These are phyloP conservation scores for Penicillium aurantiogriseum DNA, from an alignment of 2,329 filamentous ascomycete genomes.

Conservation along the genomic window DNA sequence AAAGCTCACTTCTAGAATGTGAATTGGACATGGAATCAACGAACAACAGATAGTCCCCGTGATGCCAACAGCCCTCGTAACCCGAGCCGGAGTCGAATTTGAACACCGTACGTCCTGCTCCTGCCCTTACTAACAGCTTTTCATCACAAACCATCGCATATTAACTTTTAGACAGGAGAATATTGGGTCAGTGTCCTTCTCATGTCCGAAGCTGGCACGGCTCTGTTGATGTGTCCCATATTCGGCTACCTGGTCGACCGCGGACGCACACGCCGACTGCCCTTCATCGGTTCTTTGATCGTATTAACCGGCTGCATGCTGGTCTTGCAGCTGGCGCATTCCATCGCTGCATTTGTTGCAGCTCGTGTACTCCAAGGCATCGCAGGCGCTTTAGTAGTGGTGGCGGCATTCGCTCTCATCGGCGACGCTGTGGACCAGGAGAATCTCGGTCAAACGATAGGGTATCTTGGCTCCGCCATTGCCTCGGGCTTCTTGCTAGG, in stretches of 20 bases:
- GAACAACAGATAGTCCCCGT: conserved; percentile 31
- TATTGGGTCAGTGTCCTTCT: conserved; percentile 33
- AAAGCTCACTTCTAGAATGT: not conserved
- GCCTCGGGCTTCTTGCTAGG: conserved; percentile 57
- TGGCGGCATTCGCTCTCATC: conserved; percentile 57
- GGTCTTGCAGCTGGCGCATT: conserved; percentile 53
- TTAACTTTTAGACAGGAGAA: conserved; percentile 19
- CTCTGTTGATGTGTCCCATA: conserved; percentile 29
- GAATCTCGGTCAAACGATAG: conserved; percentile 61
- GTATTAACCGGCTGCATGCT: conserved; percentile 55
- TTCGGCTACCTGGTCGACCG: conserved; percentile 32
- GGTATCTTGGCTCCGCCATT: conserved; percentile 57
- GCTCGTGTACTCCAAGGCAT: conserved; percentile 59
- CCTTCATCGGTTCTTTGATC: conserved; percentile 57
- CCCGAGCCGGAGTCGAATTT: conserved; percentile 25
- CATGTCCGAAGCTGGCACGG: conserved; percentile 29
- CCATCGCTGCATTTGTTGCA: conserved; percentile 48
- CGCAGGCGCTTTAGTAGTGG: conserved; percentile 60
- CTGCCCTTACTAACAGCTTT: not conserved
- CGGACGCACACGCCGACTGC: conserved; percentile 49
- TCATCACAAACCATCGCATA: not conserved
- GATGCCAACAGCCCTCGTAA: conserved; percentile 29
- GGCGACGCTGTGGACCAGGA: conserved; percentile 58
- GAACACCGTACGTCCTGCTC: conserved; percentile 23
- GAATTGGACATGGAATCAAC: not conserved